These are phyloP conservation scores for Colletotrichum chlorophyti DNA, from an alignment of 2,329 filamentous ascomycete genomes.

Conservation along the genomic window DNA sequence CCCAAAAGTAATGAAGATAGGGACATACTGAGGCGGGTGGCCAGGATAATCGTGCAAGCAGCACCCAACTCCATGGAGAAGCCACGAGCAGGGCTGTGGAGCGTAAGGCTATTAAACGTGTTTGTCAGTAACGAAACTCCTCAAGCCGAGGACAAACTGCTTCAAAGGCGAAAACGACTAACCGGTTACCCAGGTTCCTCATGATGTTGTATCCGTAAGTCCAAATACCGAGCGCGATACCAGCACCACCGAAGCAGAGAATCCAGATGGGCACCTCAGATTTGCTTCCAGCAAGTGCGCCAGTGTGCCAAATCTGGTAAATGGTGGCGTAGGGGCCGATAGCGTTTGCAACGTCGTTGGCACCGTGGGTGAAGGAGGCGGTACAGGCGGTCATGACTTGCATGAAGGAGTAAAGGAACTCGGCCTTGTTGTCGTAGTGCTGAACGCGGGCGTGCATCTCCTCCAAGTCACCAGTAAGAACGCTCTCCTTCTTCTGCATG, in stretches of 20 bases:
- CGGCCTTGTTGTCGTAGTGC: slow-evolving; percentile 68
- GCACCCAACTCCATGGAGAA: slow-evolving; percentile 57
- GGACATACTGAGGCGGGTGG: slow-evolving; percentile 61
- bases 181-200: slow-evolving; percentile 64
- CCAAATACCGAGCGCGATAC: slow-evolving; percentile 53
- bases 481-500: slow-evolving; percentile 40
- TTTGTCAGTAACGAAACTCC: too few species aligned
- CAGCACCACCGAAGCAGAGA: slow-evolving; percentile 45
- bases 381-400: slow-evolving; percentile 67
- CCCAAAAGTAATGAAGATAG: too few species aligned
- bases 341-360: slow-evolving; percentile 71
- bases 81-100: slow-evolving; percentile 62
- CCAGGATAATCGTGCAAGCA: slow-evolving; percentile 68
- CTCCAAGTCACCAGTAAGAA: slow-evolving; percentile 59
- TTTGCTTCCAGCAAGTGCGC: slow-evolving; percentile 47
- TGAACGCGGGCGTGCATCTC: slow-evolving; percentile 62
- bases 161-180: too few species aligned
- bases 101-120: too few species aligned
- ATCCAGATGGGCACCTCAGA: slow-evolving; percentile 65
- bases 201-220: slow-evolving; percentile 64
- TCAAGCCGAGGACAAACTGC: too few species aligned
- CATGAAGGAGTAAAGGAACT: slow-evolving; percentile 67
- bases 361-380: slow-evolving; percentile 70
- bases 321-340: slow-evolving; percentile 69
- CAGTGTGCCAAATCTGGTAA: slow-evolving; percentile 64